These are phyloP conservation scores for Dothiorella sarmentorum DNA, from an alignment of 2,329 filamentous ascomycete species.

Conservation along the genomic window DNA sequence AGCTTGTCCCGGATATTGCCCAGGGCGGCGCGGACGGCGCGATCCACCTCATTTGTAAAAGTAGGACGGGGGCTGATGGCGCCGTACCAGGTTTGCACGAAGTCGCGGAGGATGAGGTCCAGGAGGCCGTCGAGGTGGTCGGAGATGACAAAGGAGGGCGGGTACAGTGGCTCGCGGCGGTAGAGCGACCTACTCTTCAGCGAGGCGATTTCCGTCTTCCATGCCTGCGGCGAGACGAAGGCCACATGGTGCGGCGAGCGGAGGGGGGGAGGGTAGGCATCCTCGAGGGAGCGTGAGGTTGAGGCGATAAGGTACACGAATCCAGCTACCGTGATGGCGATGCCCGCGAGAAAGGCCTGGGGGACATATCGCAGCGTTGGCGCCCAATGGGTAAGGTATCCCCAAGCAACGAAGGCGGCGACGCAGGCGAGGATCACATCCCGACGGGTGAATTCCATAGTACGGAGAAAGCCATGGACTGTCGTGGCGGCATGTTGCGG, in stretches of 20 bases:
- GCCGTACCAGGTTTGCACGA: slow-evolving; percentile 83
- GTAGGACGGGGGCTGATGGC: slow-evolving; percentile 76
- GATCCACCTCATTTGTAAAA: slow-evolving; percentile 86
- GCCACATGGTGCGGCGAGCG: slow-evolving; percentile 38
- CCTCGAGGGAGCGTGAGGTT: slow-evolving; percentile 48
- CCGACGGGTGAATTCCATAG: slow-evolving; percentile 66
- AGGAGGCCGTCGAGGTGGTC: slow-evolving; percentile 76
- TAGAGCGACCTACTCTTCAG: slow-evolving; percentile 66
- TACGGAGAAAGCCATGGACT: slow-evolving; percentile 32
- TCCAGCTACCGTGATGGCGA: slow-evolving; percentile 52
- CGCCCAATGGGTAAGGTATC: slow-evolving; percentile 76
- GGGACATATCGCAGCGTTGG: slow-evolving; percentile 79
- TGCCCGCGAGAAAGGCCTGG: slow-evolving; percentile 75
- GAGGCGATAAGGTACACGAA: slow-evolving; percentile 59
- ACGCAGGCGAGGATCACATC: slow-evolving; percentile 66
- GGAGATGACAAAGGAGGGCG: slow-evolving; percentile 73
- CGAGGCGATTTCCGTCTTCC: slow-evolving; percentile 67
- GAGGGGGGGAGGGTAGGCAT: slow-evolving; percentile 34
- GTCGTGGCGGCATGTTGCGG: slow-evolving; percentile 18
- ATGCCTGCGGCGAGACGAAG: slow-evolving; percentile 62
- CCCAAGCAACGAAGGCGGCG: slow-evolving; percentile 81
- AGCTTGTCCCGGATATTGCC: slow-evolving; percentile 68
- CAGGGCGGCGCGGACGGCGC: slow-evolving; percentile 69
- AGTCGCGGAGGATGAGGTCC: slow-evolving; percentile 73
- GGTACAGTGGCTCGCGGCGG: slow-evolving; percentile 66